A percentile compares a stretch with the other conserved stretches of the same genome.
phyloP scores from a whole-genome alignment of 345 rosid species.

The Ceriops decandra region DNA sequence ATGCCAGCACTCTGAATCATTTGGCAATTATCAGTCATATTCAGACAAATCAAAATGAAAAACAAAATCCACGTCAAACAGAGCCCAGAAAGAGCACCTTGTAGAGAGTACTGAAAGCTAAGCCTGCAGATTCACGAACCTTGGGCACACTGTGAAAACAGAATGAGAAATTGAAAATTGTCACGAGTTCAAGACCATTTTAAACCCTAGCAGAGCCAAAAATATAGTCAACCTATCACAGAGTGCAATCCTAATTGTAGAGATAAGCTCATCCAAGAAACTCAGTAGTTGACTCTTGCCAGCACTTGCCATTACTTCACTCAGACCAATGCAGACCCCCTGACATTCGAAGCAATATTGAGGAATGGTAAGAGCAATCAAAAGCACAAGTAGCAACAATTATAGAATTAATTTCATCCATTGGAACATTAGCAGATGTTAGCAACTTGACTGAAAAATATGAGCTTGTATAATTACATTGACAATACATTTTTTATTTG shows the following conservation, averaged over 20 bases:
- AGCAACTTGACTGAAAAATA: background rate
- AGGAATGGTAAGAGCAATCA: conserved; percentile 11
- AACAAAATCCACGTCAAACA: conserved; percentile 7
- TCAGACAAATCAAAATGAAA: background rate
- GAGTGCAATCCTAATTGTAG: conserved; percentile 89
- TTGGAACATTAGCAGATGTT: too few species aligned
- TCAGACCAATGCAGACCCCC: conserved; percentile 98
- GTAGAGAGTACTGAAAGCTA: conserved; percentile 95
- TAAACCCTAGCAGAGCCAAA: conserved; percentile 8
- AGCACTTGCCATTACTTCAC: conserved; percentile 99
- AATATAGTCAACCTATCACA: conserved; percentile 70
- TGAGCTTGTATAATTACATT: background rate
- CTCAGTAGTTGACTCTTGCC: conserved; percentile 82
- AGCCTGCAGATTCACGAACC: conserved; percentile 97
- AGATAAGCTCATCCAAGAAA: conserved; percentile 94
- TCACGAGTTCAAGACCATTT: conserved; percentile 1
- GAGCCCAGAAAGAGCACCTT: conserved; percentile 48
- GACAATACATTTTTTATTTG: background rate
- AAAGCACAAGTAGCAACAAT: background rate
- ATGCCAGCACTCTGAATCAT: conserved; percentile 85
- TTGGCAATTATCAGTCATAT: background rate
- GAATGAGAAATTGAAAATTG: conserved; percentile 6
- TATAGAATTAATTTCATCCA: too few species aligned
- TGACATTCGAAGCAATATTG: conserved; percentile 27
- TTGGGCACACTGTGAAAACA: conserved; percentile 50